Evolutionary conservation across 371 early-diverging fungal genomes (phyloP).

Genomic region (Mortierella sp.): DNA sequence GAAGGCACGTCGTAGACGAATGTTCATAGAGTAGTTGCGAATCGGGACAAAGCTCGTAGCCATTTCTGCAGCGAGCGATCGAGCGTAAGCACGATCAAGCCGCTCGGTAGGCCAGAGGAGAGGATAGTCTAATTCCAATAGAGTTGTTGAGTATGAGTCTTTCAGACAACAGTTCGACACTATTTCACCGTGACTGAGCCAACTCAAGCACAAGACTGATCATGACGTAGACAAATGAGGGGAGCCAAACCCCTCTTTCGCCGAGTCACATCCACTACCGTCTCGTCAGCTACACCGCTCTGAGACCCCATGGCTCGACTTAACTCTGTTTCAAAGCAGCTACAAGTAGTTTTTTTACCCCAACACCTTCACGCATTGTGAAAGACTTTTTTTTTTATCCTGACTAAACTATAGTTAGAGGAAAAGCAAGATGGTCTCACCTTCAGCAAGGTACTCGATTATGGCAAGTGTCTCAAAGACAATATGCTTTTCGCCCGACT

Average conservation of each 20-base stretch:
- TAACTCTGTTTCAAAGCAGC: too few species aligned
- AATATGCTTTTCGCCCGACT: constrained; percentile 40
- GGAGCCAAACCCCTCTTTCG: background rate
- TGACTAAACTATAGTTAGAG: background rate
- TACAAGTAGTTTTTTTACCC: background rate
- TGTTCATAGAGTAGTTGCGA: constrained; percentile 48
- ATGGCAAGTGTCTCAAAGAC: constrained; percentile 54
- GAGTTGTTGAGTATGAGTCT: background rate
- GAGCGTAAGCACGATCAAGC: constrained; percentile 53
- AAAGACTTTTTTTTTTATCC: constrained; percentile 4
- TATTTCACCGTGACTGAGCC: background rate
- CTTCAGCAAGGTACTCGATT: constrained; percentile 54
- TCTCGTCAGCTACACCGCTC: background rate
- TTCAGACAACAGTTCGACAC: background rate
- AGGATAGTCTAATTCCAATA: constrained; percentile 36
- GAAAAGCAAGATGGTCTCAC: constrained; percentile 16
- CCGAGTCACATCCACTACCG: background rate
- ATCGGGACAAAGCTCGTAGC: constrained; percentile 40
- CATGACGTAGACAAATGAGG: too few species aligned
- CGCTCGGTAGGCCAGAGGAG: constrained; percentile 51
- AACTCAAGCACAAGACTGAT: too few species aligned
- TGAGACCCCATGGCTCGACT: background rate
- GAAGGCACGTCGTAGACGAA: constrained; percentile 33
- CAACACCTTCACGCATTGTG: background rate
- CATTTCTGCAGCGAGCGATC: constrained; percentile 54